A percentile compares a stretch with the other conserved stretches of the same genome.
These are phyloP conservation scores for Dactylellina drechsleri DNA, from an alignment of 2,329 filamentous ascomycete species.

Conservation along the genomic window DNA sequence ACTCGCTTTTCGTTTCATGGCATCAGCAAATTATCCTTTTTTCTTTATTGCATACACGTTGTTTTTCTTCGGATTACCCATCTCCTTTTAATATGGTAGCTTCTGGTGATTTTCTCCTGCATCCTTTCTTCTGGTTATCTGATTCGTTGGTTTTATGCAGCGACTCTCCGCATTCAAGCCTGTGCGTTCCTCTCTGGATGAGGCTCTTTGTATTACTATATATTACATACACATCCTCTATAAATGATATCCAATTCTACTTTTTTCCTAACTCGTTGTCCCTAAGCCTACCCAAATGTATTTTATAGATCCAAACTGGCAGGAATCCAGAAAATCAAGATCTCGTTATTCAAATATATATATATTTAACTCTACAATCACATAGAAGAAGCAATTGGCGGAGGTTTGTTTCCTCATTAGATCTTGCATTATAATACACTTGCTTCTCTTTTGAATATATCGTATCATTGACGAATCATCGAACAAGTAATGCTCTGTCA, in stretches of 20 bases:
- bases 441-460: no score
- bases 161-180: not conserved
- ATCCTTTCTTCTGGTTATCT: not conserved
- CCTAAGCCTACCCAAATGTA: not conserved
- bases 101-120: slow-evolving; percentile 1
- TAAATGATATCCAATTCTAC: not conserved
- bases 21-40: not conserved
- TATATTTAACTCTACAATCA: no score
- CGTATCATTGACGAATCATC: no score
- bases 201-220: slow-evolving; percentile 8
- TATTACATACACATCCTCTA: not conserved
- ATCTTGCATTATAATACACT: no score
- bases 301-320: not conserved
- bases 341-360: no score
- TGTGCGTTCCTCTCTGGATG: not conserved
- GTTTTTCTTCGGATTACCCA: slow-evolving; percentile 1
- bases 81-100: not conserved
- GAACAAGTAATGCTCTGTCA: no score
- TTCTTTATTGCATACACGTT: slow-evolving; percentile 12
- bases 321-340: no score
- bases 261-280: not conserved
- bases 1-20: slow-evolving; percentile 13
- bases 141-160: not conserved
- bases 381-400: no score
- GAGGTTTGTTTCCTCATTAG: no score